Conservation (phyloP, 306 rosid genomes). For the Prunus mira region DNA sequence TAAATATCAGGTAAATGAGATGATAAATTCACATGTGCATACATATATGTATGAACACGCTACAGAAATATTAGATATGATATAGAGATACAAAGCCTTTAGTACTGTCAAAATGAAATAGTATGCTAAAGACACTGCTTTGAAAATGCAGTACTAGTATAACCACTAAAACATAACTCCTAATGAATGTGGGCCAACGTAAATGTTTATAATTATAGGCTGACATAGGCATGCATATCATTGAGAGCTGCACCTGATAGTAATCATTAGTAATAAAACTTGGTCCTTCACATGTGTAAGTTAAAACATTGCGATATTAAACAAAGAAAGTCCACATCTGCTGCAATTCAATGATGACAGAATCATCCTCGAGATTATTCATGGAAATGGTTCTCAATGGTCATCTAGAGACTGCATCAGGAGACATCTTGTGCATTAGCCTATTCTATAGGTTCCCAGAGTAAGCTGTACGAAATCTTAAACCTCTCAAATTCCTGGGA, state of each 20-base stretch:
- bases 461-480: not conserved
- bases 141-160: not conserved
- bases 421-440: not conserved
- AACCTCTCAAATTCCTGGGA: not conserved
- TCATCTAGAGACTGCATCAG: not conserved
- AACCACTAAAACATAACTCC: not conserved
- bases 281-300: not conserved
- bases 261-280: not conserved
- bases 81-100: not conserved
- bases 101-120: not conserved
- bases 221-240: not conserved
- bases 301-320: not conserved
- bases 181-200: not conserved
- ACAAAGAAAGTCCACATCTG: not conserved
- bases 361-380: not conserved
- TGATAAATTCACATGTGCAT: not conserved
- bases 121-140: not conserved
- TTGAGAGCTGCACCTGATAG: not conserved
- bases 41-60: not conserved
- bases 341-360: not conserved
- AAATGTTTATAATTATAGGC: not conserved
- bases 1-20: constrained; percentile 27
- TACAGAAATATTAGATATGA: not conserved
- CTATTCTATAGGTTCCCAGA: not conserved
- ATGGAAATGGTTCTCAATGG: not conserved